Percentiles rank a stretch among this genome's conserved stretches.
Conservation (phyloP, 2,329 filamentous ascomycete species). For the Elsinoe arachidis region DNA sequence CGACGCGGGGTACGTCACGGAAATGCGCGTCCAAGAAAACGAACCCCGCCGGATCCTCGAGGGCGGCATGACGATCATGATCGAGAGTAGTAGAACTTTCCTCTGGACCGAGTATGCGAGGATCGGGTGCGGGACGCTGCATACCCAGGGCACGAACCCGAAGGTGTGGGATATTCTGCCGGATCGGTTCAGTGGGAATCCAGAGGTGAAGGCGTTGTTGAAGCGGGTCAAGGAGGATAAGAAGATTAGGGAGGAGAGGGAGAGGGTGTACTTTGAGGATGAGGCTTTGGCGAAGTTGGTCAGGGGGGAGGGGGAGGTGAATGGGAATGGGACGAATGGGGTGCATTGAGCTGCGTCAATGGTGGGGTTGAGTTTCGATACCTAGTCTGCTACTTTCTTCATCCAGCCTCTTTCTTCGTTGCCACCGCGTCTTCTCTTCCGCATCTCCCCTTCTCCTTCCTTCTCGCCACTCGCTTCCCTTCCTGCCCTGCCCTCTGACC, state of each 20-base stretch:
- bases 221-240: constrained; percentile 18
- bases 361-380: background rate
- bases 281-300: constrained; percentile 15
- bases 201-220: constrained; percentile 28
- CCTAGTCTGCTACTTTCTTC: background rate
- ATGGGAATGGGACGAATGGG: constrained; percentile 5
- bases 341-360: background rate
- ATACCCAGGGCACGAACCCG: constrained; percentile 29
- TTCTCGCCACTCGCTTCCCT: too few species aligned
- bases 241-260: constrained; percentile 17
- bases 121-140: constrained; percentile 28
- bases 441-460: too few species aligned
- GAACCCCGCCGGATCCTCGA: constrained; percentile 37
- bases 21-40: constrained; percentile 37
- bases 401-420: too few species aligned
- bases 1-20: constrained; percentile 37
- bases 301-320: background rate
- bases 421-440: too few species aligned
- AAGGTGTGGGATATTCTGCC: constrained; percentile 32
- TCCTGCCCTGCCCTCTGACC: too few species aligned
- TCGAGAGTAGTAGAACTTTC: constrained; percentile 32
- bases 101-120: constrained; percentile 32
- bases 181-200: constrained; percentile 30
- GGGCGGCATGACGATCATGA: constrained; percentile 31
- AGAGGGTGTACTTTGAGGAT: constrained; percentile 17